Evolutionary conservation across 1,139 yeast genomes (phyloP), one percentile per base, ranked within the genome.

Genomic region (Suhomyces chickasaworum): DNA sequence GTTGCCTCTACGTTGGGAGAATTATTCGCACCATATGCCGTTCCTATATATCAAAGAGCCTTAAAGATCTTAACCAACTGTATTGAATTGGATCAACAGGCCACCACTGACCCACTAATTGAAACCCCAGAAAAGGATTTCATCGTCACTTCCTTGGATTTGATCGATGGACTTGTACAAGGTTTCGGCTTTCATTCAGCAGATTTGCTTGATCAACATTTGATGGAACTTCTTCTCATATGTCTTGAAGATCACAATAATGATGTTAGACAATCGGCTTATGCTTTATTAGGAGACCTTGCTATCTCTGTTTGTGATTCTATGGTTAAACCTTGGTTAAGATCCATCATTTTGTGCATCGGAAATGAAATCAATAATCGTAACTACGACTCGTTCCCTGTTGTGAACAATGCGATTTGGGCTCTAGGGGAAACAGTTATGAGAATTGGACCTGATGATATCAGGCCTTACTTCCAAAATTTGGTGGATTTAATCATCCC

Each of bases 361-460:
- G 84, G 90, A 4, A 80, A 84, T 52, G 96, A 88, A 61, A 73
- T 86, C 53, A 71, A 78, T 47, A 77, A 73, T 56, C 63, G 84
- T 49, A 67, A 75, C 39, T 71, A 68, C 58, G 68, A 69, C 46
- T 68, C 89, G 53, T 69, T 75, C 65, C 80, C 93, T 16, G 85
- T 88, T 41, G 79, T 85, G 64, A 89, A 90, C 63, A 93, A 93
- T 65, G 96, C 98, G 1, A 83, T 89, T 42, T 93, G 99, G 99
- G 80, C 96, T 1, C 69, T 88, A 16, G 99, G 99, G 30, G 96
- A 93, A 64, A 81, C 95, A 33, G 74, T 88, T 1, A 73, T 90
- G 58, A 78, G 89, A 53, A 61, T 84, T 23, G 56, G 76, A 3
- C 64, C 68, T 17, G 73, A 68, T 4, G 80, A 79, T 38, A 60